Conservation (phyloP, 202 grass and related monocot genomes). For the Musa balbisiana region DNA sequence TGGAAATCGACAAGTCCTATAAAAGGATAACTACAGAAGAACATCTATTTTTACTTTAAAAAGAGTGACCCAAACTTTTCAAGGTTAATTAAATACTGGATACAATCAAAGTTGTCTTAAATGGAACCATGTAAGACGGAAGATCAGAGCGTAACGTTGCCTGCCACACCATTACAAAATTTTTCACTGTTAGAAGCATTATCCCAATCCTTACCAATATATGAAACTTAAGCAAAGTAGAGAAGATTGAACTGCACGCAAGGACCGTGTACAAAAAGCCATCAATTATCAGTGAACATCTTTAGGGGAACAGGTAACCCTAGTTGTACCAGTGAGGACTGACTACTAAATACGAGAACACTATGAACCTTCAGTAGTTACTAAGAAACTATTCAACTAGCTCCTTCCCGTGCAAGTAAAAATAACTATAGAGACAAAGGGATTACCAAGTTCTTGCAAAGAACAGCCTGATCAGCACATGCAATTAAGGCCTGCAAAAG, state of each 20-base stretch:
- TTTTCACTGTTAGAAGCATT: not conserved
- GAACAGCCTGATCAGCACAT: constrained; percentile 62
- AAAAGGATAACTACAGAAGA: too few species aligned
- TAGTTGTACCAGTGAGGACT: too few species aligned
- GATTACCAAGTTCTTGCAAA: constrained; percentile 92
- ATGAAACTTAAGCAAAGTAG: not conserved
- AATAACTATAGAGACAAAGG: constrained; percentile 8
- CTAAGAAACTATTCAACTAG: not conserved
- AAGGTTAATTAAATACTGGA: not conserved
- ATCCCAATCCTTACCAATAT: not conserved
- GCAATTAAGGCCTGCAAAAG: constrained; percentile 62
- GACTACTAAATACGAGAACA: too few species aligned
- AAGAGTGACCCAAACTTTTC: too few species aligned
- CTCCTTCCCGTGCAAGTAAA: not conserved
- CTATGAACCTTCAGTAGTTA: not conserved
- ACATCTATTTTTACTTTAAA: too few species aligned
- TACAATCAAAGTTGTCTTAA: not conserved
- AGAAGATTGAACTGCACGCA: not conserved
- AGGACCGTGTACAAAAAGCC: not conserved
- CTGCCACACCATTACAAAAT: too few species aligned
- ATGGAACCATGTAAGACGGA: too few species aligned
- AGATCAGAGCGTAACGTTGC: too few species aligned
- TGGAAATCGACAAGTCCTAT: too few species aligned
- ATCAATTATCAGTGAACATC: too few species aligned
- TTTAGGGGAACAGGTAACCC: too few species aligned